Conservation (phyloP, 2,329 filamentous ascomycete genomes). For the Pestalotiopsis sp. region DNA sequence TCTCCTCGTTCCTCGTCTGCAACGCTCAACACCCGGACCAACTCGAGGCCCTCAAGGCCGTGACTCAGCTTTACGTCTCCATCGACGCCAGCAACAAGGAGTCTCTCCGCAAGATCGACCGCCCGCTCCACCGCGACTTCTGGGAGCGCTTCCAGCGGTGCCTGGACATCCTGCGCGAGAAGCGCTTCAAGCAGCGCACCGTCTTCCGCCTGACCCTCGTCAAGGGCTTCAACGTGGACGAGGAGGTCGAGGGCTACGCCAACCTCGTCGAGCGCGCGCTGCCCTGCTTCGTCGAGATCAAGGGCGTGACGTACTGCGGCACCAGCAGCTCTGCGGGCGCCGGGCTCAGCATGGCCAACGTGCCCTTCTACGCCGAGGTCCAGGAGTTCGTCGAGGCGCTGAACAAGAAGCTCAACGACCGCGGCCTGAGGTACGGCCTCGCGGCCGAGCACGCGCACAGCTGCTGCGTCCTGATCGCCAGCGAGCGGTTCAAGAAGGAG, state of each 20-base stretch:
- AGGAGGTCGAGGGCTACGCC: slow-evolving; percentile 89
- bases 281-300: slow-evolving; percentile 92
- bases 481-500: slow-evolving; percentile 74
- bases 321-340: slow-evolving; percentile 83
- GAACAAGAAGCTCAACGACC: slow-evolving; percentile 65
- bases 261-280: slow-evolving; percentile 83
- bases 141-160: slow-evolving; percentile 95
- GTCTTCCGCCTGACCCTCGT: slow-evolving; percentile 95
- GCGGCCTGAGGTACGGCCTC: slow-evolving; percentile 84
- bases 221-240: slow-evolving; percentile 97
- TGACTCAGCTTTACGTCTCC: slow-evolving; percentile 94
- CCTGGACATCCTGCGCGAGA: slow-evolving; percentile 83
- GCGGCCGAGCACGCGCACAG: slow-evolving; percentile 94
- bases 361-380: slow-evolving; percentile 94
- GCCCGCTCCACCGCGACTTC: slow-evolving; percentile 92
- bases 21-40: slow-evolving; percentile 97
- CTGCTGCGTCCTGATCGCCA: slow-evolving; percentile 88
- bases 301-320: slow-evolving; percentile 96
- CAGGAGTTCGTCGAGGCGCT: slow-evolving; percentile 79
- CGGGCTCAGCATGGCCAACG: slow-evolving; percentile 94
- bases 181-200: slow-evolving; percentile 83
- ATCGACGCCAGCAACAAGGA: slow-evolving; percentile 94
- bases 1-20: slow-evolving; percentile 94
- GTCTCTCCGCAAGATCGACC: slow-evolving; percentile 83
- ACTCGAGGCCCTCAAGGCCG: slow-evolving; percentile 76